These are phyloP conservation scores for Carex scoparia DNA, from an alignment of 176 grass and related monocot species.

Conservation along the genomic window DNA sequence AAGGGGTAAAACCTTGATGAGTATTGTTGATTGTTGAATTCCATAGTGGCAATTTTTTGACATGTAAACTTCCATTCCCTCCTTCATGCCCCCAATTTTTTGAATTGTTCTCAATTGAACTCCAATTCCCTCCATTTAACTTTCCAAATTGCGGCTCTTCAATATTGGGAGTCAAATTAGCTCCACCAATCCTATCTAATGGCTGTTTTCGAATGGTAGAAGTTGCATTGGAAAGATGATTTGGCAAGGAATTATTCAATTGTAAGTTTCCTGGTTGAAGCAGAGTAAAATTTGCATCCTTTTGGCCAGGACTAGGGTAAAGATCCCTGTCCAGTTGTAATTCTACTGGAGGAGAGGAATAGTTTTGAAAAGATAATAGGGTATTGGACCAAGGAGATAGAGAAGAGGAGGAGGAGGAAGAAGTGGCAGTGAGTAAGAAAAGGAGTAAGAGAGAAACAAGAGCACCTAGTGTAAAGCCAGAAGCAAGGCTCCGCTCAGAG, in stretches of 20 bases:
- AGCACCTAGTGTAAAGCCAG: constrained; percentile 25
- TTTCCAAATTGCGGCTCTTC: background rate
- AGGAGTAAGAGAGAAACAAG: constrained; percentile 31
- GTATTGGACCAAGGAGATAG: constrained; percentile 10
- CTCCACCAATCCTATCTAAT: background rate
- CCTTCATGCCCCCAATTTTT: background rate
- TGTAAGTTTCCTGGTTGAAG: background rate
- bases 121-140: background rate
- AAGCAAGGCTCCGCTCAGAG: constrained; percentile 25
- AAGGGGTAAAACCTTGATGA: background rate
- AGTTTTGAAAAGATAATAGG: background rate
- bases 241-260: constrained; percentile 10
- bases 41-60: background rate
- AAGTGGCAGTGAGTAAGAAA: constrained; percentile 2
- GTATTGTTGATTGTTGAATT: constrained; percentile 19
- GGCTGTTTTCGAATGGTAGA: background rate
- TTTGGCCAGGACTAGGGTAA: background rate
- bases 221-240: constrained; percentile 7
- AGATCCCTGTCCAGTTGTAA: background rate
- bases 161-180: background rate
- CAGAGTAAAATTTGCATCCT: constrained; percentile 7
- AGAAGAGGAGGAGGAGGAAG: background rate
- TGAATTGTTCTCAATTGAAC: constrained; percentile 16
- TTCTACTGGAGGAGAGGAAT: constrained; percentile 10
- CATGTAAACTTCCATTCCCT: background rate